Percentiles rank a stretch among this genome's conserved stretches.
These are phyloP conservation scores for Agaricus bisporus DNA, from an alignment of 768 basidiomycete species.

Conservation along the genomic window DNA sequence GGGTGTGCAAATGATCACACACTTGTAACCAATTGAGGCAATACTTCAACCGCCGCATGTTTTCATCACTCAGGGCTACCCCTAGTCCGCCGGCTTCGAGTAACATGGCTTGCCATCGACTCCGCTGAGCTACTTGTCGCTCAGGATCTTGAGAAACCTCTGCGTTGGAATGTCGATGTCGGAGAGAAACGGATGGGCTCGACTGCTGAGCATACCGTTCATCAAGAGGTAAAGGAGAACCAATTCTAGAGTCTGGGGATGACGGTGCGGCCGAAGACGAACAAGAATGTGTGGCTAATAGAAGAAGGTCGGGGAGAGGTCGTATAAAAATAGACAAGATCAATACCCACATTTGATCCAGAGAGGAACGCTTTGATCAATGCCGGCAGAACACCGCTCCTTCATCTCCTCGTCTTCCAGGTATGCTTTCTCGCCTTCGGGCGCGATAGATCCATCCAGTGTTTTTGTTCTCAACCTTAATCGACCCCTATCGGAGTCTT, in stretches of 20 bases:
- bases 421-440: constrained; percentile 10
- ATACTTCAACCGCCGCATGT: constrained; percentile 79
- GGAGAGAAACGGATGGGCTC: background rate
- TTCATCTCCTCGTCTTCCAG: constrained; percentile 12
- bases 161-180: background rate
- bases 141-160: constrained; percentile 19
- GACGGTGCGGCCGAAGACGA: constrained; percentile 26
- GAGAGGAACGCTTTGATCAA: constrained; percentile 23
- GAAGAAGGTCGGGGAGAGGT: background rate
- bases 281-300: constrained; percentile 5
- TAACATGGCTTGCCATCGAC: constrained; percentile 80
- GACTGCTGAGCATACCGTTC: background rate
- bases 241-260: constrained; percentile 21
- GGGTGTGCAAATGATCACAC: constrained; percentile 17
- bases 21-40: constrained; percentile 88
- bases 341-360: constrained; percentile 32
- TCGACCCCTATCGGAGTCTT: constrained; percentile 14
- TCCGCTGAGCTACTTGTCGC: constrained; percentile 62
- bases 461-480: constrained; percentile 19
- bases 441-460: constrained; percentile 15
- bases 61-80: constrained; percentile 87
- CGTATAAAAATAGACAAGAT: background rate
- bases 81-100: constrained; percentile 84
- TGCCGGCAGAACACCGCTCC: constrained; percentile 16
- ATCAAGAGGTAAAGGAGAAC: constrained; percentile 18